Conservation (phyloP, 129 eudicot genomes). For the Gnaphalium uliginosum region DNA sequence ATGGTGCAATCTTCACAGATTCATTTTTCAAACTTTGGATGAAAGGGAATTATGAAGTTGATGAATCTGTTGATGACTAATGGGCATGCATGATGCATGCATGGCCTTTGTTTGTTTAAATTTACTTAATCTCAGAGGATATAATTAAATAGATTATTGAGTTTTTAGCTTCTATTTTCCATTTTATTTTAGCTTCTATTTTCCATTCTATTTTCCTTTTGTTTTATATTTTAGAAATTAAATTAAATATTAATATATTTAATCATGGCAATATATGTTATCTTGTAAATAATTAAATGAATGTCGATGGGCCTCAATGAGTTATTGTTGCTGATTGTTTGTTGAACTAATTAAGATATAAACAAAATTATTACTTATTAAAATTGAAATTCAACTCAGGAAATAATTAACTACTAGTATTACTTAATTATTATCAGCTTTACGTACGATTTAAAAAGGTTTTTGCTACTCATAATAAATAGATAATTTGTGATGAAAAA, state of each 20-base stretch:
- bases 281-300: constrained; percentile 30
- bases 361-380: too few species aligned
- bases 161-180: neutral
- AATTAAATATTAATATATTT: too few species aligned
- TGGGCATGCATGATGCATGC: constrained; percentile 6
- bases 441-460: neutral
- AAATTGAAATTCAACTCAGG: too few species aligned
- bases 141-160: constrained; percentile 31
- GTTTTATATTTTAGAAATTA: neutral
- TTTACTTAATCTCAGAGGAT: constrained; percentile 25
- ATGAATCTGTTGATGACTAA: constrained; percentile 14
- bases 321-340: neutral
- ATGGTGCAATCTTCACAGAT: constrained; percentile 76
- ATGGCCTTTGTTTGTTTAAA: constrained; percentile 29
- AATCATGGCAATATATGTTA: constrained; percentile 11
- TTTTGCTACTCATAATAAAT: neutral
- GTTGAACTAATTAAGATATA: neutral
- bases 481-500: neutral
- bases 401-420: neutral
- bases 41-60: constrained; percentile 26
- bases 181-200: neutral
- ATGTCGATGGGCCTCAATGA: neutral
- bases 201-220: neutral
- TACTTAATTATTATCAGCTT: neutral
- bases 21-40: constrained; percentile 68